Percentiles rank a stretch among this genome's conserved stretches.
These are phyloP conservation scores for Sphaerulina populicola DNA, from an alignment of 2,329 filamentous ascomycete genomes.

Conservation along the genomic window DNA sequence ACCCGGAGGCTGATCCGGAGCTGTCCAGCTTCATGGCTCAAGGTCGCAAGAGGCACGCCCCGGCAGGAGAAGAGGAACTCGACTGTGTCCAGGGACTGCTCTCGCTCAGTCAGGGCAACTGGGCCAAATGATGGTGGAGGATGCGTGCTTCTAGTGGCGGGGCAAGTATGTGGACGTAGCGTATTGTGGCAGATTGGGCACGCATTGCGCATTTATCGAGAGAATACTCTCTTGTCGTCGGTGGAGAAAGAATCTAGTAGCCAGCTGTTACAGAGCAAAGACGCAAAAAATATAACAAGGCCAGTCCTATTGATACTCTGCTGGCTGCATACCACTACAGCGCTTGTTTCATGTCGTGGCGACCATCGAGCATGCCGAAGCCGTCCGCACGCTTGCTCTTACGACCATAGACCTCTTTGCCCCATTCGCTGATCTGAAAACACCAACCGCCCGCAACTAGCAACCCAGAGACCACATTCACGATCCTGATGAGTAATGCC, in stretches of 20 bases:
- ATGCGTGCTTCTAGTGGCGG: background rate
- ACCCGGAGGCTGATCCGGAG: constrained; percentile 51
- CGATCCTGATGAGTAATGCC: constrained; percentile 66
- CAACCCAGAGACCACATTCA: constrained; percentile 86
- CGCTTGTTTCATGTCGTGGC: constrained; percentile 17
- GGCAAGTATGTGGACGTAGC: background rate
- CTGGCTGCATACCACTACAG: constrained; percentile 10
- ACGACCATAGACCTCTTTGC: constrained; percentile 36
- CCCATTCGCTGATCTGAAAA: constrained; percentile 76
- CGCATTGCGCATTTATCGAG: background rate
- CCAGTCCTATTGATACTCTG: background rate
- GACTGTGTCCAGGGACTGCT: constrained; percentile 85
- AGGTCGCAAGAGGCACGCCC: constrained; percentile 35
- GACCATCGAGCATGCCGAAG: constrained; percentile 21
- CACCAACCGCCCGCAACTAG: constrained; percentile 91
- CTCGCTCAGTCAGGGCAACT: constrained; percentile 85
- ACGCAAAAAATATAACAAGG: background rate
- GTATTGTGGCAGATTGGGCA: background rate
- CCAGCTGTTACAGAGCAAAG: background rate
- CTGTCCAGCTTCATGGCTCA: constrained; percentile 65
- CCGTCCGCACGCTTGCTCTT: constrained; percentile 16
- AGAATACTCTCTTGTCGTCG: background rate
- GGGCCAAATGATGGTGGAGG: constrained; percentile 37
- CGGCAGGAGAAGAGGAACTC: constrained; percentile 54
- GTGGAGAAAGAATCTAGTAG: background rate